Evolutionary conservation across 176 grass and related monocot species (phyloP).

Genomic region (Secale cereale): DNA sequence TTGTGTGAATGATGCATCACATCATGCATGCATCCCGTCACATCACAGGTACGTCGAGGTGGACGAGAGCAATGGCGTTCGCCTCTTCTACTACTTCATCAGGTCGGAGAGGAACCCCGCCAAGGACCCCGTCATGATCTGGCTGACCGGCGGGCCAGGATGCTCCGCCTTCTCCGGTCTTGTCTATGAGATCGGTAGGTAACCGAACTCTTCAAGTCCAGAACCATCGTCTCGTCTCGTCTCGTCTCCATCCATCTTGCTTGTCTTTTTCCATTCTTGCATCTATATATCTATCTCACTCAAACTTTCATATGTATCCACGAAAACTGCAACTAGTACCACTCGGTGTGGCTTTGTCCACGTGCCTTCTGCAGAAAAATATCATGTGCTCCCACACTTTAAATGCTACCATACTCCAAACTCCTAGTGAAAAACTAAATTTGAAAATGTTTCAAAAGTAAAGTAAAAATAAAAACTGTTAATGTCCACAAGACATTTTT

Average conservation of each 20-base stretch:
- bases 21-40: background rate
- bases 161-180: slow-evolving; percentile 47
- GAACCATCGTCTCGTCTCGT: background rate
- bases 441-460: no score
- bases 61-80: slow-evolving; percentile 27
- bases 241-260: background rate
- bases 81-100: slow-evolving; percentile 61
- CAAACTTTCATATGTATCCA: background rate
- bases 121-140: slow-evolving; percentile 42
- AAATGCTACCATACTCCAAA: no score
- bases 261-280: background rate
- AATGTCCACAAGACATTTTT: no score
- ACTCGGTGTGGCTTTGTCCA: background rate
- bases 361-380: background rate
- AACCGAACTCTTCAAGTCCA: background rate
- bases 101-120: slow-evolving; percentile 30
- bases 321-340: background rate
- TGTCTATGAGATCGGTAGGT: slow-evolving; percentile 44
- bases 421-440: no score
- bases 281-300: background rate
- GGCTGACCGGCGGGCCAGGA: slow-evolving; percentile 52
- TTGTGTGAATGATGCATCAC: background rate
- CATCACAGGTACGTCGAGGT: slow-evolving; percentile 32
- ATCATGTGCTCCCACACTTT: no score
- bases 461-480: no score